Base-by-base conservation (phyloP, 352 stramenopile genomes). In the Pythium scleroteichum region DNA sequence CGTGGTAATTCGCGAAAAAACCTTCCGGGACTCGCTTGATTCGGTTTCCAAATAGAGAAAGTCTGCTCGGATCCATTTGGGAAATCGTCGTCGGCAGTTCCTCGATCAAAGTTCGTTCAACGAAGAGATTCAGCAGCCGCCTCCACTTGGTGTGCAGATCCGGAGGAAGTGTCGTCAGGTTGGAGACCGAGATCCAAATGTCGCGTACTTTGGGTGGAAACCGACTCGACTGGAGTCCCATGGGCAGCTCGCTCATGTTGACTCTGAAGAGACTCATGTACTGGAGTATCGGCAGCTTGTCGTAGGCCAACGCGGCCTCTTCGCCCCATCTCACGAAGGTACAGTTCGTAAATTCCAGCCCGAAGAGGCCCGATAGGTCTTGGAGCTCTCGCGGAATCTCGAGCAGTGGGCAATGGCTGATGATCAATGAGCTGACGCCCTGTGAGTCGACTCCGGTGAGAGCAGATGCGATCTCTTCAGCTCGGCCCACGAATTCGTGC, bases 351-450 rank as follows among this genome's bases (percentile, higher is more conserved):
- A 71, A 26, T 29, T 71, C 64, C 9, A 71, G 26, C 0, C 35
- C 22, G 4, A 71, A 14, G 0, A 71, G 12, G 20, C 59, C 49
- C 14, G 8, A 0, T 1, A 71, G 58, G 16, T 24, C 41, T 3
- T 60, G 51, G 14, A 71, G 29, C 3, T n/a, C 24, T 17, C 35
- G 9, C 3, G 64, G 52, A 10, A 71, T 56, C 13, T 54, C 4
- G 12, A 71, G 46, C 26, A 14, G 3, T 2, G 58, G 50, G n/a
- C 64, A 71, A 23, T 71, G 64, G 12, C 17, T 49, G n/a, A 70
- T 50, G 19, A 66, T 59, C 35, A 71, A 24, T 2, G 38, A 59
- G 1, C 17, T 29, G 12, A 71, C 17, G 2, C 51, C 52, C 1
- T 9, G 7, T 1, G 64, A 6, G 8, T 67, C 40, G 16, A 71